A percentile compares a stretch with the other conserved stretches of the same genome.
Evolutionary conservation across 441 rosid species (phyloP).

Genomic region (Breynia disticha): DNA sequence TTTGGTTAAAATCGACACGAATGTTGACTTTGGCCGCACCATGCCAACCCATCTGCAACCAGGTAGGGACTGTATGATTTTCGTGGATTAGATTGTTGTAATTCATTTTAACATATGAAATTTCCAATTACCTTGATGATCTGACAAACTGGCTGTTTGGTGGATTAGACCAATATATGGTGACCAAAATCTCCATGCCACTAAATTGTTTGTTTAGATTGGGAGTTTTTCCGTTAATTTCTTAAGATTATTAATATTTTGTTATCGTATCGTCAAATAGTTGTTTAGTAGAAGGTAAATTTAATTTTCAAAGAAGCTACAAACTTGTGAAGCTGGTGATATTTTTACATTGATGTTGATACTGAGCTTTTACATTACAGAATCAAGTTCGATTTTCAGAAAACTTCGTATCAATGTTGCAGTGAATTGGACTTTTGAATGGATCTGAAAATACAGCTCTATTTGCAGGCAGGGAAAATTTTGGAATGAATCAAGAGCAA

Average conservation of each 20-base stretch:
- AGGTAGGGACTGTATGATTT: constrained; percentile 28
- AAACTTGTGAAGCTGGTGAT: too few relatives aligned
- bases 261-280: neutral
- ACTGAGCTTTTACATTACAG: too few relatives aligned
- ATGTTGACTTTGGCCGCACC: constrained; percentile 37
- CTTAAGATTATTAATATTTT: neutral
- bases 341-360: neutral
- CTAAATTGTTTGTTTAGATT: neutral
- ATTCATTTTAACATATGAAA: neutral
- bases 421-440: neutral
- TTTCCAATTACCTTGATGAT: neutral
- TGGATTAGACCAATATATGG: too few relatives aligned
- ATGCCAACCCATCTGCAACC: constrained; percentile 35
- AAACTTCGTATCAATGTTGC: too few relatives aligned
- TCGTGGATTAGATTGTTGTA: too few relatives aligned
- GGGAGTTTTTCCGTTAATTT: neutral
- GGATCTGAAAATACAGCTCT: constrained; percentile 3
- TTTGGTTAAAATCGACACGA: constrained; percentile 37
- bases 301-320: too few relatives aligned
- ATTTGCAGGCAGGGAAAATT: constrained; percentile 42
- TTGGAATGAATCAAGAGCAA: constrained; percentile 27
- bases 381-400: constrained; percentile 3
- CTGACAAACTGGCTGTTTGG: too few relatives aligned
- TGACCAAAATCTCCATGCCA: too few relatives aligned
- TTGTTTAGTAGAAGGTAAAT: too few relatives aligned